These are phyloP conservation scores for Orychophragmus violaceus DNA, from an alignment of 345 rosid genomes.

Conservation along the genomic window DNA sequence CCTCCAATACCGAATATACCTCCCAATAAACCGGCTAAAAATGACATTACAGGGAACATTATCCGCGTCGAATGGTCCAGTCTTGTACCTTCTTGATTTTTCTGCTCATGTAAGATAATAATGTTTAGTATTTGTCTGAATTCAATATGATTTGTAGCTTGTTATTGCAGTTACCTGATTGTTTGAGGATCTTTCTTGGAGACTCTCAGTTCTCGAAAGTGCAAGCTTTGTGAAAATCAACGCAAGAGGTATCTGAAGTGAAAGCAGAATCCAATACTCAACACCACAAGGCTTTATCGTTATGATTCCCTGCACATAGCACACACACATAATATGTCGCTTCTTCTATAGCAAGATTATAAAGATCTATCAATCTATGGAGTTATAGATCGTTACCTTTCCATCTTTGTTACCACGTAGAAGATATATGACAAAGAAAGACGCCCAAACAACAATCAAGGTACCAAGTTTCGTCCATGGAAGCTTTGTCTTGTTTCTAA, in stretches of 20 bases:
- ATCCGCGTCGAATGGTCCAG: slow-evolving; percentile 10
- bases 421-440: slow-evolving; percentile 59
- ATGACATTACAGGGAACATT: slow-evolving; percentile 60
- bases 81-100: slow-evolving; percentile 22
- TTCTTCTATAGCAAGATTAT: not conserved
- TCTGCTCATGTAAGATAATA: slow-evolving; percentile 16
- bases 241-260: slow-evolving; percentile 78
- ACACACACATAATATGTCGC: not conserved
- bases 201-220: slow-evolving; percentile 40
- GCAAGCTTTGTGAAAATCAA: slow-evolving; percentile 48
- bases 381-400: slow-evolving; percentile 35
- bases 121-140: not conserved
- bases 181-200: slow-evolving; percentile 1
- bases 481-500: slow-evolving; percentile 1
- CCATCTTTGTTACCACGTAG: slow-evolving; percentile 67
- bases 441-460: slow-evolving; percentile 61
- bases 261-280: slow-evolving; percentile 60
- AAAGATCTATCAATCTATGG: not conserved
- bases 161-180: slow-evolving; percentile 8
- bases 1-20: slow-evolving; percentile 93
- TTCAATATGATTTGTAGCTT: not conserved
- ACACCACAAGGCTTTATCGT: slow-evolving; percentile 57
- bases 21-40: slow-evolving; percentile 69
- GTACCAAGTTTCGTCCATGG: slow-evolving; percentile 70
- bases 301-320: slow-evolving; percentile 47